Evolutionary conservation across 352 stramenopile species (phyloP).

Genomic region (Globisporangium rhizosaccharum): DNA sequence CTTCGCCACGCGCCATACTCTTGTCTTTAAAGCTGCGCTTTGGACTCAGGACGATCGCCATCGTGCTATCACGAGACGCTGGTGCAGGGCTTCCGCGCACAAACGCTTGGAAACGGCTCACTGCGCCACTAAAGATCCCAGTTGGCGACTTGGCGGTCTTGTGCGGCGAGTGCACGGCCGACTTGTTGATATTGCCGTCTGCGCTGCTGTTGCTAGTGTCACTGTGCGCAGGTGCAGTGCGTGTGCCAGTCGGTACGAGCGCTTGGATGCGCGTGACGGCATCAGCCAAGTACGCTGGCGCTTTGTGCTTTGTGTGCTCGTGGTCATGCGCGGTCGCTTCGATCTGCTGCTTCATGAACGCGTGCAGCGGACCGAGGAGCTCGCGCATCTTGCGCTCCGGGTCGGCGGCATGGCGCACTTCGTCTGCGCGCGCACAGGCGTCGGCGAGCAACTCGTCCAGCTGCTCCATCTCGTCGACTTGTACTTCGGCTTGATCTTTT

Average conservation of each 20-base stretch:
- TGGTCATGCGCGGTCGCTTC: slow-evolving; percentile 1
- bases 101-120: slow-evolving; percentile 28
- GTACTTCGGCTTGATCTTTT: not conserved
- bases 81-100: slow-evolving; percentile 17
- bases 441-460: slow-evolving; percentile 54
- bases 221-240: slow-evolving; percentile 9
- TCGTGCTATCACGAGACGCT: slow-evolving; percentile 1
- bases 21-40: slow-evolving; percentile 4
- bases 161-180: slow-evolving; percentile 5
- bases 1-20: slow-evolving; percentile 19
- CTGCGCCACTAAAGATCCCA: slow-evolving; percentile 32
- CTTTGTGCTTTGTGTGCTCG: slow-evolving; percentile 5
- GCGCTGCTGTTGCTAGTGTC: slow-evolving; percentile 14
- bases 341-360: slow-evolving; percentile 28
- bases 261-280: slow-evolving; percentile 34
- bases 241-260: slow-evolving; percentile 17
- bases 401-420: slow-evolving; percentile 30
- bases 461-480: slow-evolving; percentile 30
- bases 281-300: slow-evolving; percentile 21
- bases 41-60: slow-evolving; percentile 2
- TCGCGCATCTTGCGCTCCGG: slow-evolving; percentile 31
- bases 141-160: slow-evolving; percentile 18
- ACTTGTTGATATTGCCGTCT: slow-evolving; percentile 8
- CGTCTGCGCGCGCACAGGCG: slow-evolving; percentile 37
- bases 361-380: slow-evolving; percentile 49